Percentiles rank a stretch among this genome's conserved stretches.
Evolutionary conservation across 1,284 basidiomycete genomes (phyloP).

Genomic region (Moesziomyces parantarcticus): DNA sequence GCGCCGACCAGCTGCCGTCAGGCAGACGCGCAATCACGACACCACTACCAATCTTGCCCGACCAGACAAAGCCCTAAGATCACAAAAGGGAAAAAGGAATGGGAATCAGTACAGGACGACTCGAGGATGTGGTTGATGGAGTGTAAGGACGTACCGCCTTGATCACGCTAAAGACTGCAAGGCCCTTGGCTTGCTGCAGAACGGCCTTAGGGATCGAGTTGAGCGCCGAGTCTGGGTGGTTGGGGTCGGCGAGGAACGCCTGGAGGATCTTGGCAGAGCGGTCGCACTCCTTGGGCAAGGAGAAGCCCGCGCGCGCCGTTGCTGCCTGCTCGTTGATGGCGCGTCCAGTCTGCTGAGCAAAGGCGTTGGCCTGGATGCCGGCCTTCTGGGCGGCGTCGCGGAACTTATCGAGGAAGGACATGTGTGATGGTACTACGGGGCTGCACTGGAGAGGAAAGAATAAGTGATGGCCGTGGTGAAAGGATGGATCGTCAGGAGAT

Average conservation of each 20-base stretch:
- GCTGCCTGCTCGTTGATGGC: slow-evolving; percentile 58
- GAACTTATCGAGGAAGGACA: slow-evolving; percentile 81
- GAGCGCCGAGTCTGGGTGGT: slow-evolving; percentile 86
- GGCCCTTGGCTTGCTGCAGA: slow-evolving; percentile 81
- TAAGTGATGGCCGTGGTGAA: background rate
- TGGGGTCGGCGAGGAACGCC: slow-evolving; percentile 90
- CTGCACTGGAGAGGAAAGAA: background rate
- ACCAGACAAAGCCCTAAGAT: slow-evolving; percentile 85
- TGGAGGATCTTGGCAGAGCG: slow-evolving; percentile 91
- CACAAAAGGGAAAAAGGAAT: background rate
- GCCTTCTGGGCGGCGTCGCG: slow-evolving; percentile 82
- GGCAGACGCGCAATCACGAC: slow-evolving; percentile 92
- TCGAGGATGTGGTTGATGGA: background rate
- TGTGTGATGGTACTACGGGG: slow-evolving; percentile 5
- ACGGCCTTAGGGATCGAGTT: slow-evolving; percentile 96
- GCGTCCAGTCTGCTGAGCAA: slow-evolving; percentile 56
- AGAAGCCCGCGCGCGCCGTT: slow-evolving; percentile 62
- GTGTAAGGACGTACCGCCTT: slow-evolving; percentile 66
- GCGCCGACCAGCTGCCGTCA: slow-evolving; percentile 96
- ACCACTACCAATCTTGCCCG: slow-evolving; percentile 93
- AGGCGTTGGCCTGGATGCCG: slow-evolving; percentile 68
- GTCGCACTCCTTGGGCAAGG: slow-evolving; percentile 69
- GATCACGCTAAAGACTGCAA: slow-evolving; percentile 94
- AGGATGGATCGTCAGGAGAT: background rate
- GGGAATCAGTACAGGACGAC: background rate